Percentiles rank a stretch among this genome's conserved stretches.
phyloP scores from a whole-genome alignment of 805 yeast genomes.

The Yarrowia sp. region DNA sequence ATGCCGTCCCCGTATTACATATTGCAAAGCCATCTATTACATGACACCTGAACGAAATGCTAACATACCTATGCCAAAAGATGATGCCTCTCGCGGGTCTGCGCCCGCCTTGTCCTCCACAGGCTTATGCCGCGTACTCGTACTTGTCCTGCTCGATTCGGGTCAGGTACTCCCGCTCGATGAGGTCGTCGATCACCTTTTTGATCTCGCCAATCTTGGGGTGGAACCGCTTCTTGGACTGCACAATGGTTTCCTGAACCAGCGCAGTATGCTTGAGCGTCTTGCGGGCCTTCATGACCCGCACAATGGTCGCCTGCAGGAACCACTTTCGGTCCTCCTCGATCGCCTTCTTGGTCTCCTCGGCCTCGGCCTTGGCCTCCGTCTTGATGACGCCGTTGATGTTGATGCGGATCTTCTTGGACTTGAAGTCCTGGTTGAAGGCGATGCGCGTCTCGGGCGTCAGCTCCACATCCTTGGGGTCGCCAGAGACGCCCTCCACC shows the following conservation, averaged over 20 bases:
- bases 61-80: too few relatives aligned
- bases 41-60: too few relatives aligned
- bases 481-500: conserved; percentile 59
- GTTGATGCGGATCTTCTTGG: conserved; percentile 79
- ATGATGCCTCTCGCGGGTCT: too few relatives aligned
- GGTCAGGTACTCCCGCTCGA: conserved; percentile 80
- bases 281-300: conserved; percentile 94
- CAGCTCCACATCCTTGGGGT: conserved; percentile 12
- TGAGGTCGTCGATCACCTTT: conserved; percentile 76
- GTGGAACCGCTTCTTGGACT: conserved; percentile 75
- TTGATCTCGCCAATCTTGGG: conserved; percentile 86
- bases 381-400: conserved; percentile 56
- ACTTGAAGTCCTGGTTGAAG: conserved; percentile 76
- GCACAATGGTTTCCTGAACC: conserved; percentile 84
- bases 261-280: conserved; percentile 72
- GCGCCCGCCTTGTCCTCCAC: too few relatives aligned
- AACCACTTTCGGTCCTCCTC: conserved; percentile 82
- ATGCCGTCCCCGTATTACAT: too few relatives aligned
- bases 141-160: conserved; percentile 73
- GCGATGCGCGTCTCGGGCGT: conserved; percentile 58
- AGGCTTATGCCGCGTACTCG: conserved; percentile 80
- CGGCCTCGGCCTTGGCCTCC: conserved; percentile 66
- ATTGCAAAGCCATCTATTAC: too few relatives aligned
- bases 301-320: conserved; percentile 88
- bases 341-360: conserved; percentile 73